Evolutionary conservation across 1,284 basidiomycete genomes (phyloP).

Genomic region (Athelia psychrophila): DNA sequence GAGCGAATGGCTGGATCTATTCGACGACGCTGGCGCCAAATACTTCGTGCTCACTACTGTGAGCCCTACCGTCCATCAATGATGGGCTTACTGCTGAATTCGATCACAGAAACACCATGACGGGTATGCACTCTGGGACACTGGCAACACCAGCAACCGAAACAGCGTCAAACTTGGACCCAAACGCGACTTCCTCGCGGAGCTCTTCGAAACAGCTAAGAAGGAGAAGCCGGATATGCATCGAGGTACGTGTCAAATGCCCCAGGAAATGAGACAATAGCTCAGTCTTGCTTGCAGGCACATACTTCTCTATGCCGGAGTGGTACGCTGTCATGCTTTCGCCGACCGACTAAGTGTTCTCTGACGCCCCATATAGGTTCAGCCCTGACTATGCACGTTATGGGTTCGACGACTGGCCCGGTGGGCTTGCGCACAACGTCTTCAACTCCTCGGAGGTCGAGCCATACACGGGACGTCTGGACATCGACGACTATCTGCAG

Average conservation of each 20-base stretch:
- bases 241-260: conserved; percentile 51
- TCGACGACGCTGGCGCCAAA: conserved; percentile 54
- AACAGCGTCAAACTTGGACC: conserved; percentile 48
- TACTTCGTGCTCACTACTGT: conserved; percentile 61
- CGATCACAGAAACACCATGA: conserved; percentile 44
- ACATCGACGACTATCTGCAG: conserved; percentile 48
- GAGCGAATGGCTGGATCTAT: conserved; percentile 50
- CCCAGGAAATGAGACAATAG: not conserved
- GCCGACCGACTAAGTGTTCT: too few relatives aligned
- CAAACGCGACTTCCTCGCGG: conserved; percentile 49
- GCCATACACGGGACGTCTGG: conserved; percentile 49
- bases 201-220: conserved; percentile 50
- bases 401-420: conserved; percentile 49
- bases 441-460: conserved; percentile 47
- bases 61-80: conserved; percentile 8
- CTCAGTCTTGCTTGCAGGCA: conserved; percentile 6
- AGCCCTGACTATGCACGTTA: conserved; percentile 52
- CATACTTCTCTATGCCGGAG: conserved; percentile 30
- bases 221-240: conserved; percentile 45
- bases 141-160: conserved; percentile 46
- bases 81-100: not conserved
- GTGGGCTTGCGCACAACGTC: conserved; percentile 49
- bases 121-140: conserved; percentile 52
- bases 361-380: conserved; percentile 32
- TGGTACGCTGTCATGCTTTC: conserved; percentile 33